phyloP scores from a whole-genome alignment of 1,284 basidiomycete species.

The Cutaneotrichosporon sp. region DNA sequence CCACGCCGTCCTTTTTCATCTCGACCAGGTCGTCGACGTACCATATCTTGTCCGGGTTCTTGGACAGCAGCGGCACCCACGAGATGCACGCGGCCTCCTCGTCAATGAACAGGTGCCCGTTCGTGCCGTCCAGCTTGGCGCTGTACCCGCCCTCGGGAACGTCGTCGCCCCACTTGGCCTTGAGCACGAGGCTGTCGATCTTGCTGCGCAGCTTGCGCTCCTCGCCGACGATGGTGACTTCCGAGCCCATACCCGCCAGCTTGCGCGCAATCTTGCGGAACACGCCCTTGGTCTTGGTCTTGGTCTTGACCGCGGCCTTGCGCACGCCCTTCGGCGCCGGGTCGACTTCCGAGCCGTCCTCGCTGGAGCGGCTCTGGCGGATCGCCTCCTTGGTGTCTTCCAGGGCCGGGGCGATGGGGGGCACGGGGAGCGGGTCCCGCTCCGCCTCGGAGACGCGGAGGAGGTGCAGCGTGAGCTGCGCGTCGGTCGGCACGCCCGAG shows the following conservation, averaged over 20 bases:
- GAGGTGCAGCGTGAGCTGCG: slow-evolving; percentile 60
- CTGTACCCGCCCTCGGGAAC: slow-evolving; percentile 11
- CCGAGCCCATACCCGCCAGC: slow-evolving; percentile 11
- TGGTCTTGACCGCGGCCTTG: neutral
- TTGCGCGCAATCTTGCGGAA: slow-evolving; percentile 16
- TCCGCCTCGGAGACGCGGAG: slow-evolving; percentile 58
- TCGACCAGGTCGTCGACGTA: slow-evolving; percentile 16
- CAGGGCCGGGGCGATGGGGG: slow-evolving; percentile 42
- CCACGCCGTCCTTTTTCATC: slow-evolving; percentile 32
- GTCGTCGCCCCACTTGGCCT: slow-evolving; percentile 17
- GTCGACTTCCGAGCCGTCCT: neutral
- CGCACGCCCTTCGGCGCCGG: neutral
- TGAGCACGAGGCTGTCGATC: neutral
- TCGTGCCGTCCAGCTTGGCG: slow-evolving; percentile 4
- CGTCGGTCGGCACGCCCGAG: slow-evolving; percentile 61
- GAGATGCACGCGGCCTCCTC: slow-evolving; percentile 6
- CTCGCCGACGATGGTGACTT: slow-evolving; percentile 14
- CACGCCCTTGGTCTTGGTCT: slow-evolving; percentile 5
- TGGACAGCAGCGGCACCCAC: slow-evolving; percentile 4
- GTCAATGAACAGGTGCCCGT: slow-evolving; percentile 16
- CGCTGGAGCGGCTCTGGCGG: neutral
- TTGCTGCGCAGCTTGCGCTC: neutral
- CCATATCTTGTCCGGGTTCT: slow-evolving; percentile 12
- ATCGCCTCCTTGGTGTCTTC: slow-evolving; percentile 8
- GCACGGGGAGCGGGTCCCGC: slow-evolving; percentile 47